Base-by-base conservation (phyloP, 768 basidiomycete species). In the Leccinum obscurum region DNA sequence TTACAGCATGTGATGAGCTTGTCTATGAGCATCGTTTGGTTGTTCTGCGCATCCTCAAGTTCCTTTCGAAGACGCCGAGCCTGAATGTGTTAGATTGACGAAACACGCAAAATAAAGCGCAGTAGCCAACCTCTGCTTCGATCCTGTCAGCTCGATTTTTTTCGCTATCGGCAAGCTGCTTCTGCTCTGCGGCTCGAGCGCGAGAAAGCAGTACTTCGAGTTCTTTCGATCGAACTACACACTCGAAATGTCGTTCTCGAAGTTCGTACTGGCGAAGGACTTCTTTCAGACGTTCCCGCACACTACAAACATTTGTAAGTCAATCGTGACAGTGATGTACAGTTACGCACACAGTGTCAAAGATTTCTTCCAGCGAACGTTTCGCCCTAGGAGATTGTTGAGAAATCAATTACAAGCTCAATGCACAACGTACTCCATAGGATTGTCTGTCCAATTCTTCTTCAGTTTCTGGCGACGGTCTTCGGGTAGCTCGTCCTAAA, bases 171-270 rank as follows among this genome's bases (percentile, higher is more conserved):
- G 87, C 87, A 51, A 93, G 78, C 66, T 92, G 89, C 72, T 89
- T 90, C 72, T 93, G 90, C 68, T 94, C 93, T 10, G 92, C 91
- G 26, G 90, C 88, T 72, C 92, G 87, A 48, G 93, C 93, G 34
- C 92, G 85, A 52, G 93, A 92, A 15, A 95, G 80, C 20, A 95
- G 76, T 15, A 95, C 90, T 70, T 95, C 93, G 24, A 95, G 82
- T 74, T 95, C 93, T 75, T 95, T 95, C 48, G 93, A 94, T 46
- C 93, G 89, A 58, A 95, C 88, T 30, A 95, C 89, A 64, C 91
- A 93, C 76, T 94, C 93, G 66, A 94, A 95, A 78, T 95, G 93
- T 70, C 86, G 87, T 77, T 95, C 93, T 61, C 93, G 88, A 58
- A 93, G 85, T 69, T 95, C 89, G 70, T 95, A 95, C 70, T 93